Conservation (phyloP, 1,284 basidiomycete species). For the Moniliophthora roreri region DNA sequence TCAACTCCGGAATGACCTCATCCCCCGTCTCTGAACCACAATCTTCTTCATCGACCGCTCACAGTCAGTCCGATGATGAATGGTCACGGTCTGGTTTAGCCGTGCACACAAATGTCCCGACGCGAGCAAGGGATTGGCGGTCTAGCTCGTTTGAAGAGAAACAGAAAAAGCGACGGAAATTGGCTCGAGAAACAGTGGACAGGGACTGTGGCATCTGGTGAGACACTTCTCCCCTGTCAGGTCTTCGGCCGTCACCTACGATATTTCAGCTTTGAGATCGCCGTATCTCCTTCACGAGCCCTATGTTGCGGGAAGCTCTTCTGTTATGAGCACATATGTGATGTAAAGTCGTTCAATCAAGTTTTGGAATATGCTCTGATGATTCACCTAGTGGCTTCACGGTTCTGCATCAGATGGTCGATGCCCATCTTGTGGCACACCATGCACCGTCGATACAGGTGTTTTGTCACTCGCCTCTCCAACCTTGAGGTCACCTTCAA, state of each 20-base stretch:
- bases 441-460: constrained; percentile 26
- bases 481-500: constrained; percentile 7
- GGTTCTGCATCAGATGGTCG: constrained; percentile 31
- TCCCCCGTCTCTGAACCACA: neutral
- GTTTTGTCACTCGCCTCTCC: constrained; percentile 30
- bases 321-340: constrained; percentile 34
- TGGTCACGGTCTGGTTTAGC: neutral
- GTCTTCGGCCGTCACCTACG: neutral
- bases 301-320: constrained; percentile 36
- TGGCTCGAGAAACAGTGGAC: neutral
- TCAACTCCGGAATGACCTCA: neutral
- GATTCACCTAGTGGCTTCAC: constrained; percentile 31
- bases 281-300: constrained; percentile 31
- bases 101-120: neutral
- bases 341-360: constrained; percentile 24
- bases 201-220: constrained; percentile 4
- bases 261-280: constrained; percentile 33
- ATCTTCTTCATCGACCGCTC: neutral
- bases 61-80: neutral
- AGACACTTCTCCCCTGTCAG: neutral
- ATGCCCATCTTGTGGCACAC: constrained; percentile 33
- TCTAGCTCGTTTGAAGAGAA: constrained; percentile 1
- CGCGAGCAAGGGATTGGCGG: constrained; percentile 1
- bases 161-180: neutral
- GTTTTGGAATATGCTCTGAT: neutral